phyloP scores from a whole-genome alignment of 148 eudicot genomes.

The Euryodendron excelsum region DNA sequence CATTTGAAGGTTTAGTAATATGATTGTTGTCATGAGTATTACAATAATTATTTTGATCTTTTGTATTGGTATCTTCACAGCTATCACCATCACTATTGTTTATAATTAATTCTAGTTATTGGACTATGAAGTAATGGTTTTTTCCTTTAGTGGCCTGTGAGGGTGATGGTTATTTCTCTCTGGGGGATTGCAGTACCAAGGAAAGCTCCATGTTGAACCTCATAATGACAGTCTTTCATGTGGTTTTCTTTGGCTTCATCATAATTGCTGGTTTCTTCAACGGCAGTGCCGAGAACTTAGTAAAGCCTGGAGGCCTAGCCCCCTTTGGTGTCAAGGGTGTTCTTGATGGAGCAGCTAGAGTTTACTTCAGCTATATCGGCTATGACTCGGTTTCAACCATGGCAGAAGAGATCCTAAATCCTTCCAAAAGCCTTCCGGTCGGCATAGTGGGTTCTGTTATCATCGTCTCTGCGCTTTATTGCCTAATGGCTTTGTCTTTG shows the following conservation, averaged over 20 bases:
- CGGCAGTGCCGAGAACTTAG: conserved; percentile 56
- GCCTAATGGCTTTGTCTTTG: conserved; percentile 70
- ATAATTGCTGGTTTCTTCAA: conserved; percentile 62
- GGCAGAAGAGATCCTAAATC: conserved; percentile 82
- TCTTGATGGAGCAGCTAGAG: conserved; percentile 77
- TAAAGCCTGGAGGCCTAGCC: conserved; percentile 59
- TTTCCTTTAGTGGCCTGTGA: conserved; percentile 15
- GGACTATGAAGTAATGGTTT: neutral
- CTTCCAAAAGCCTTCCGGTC: conserved; percentile 59
- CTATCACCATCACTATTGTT: neutral
- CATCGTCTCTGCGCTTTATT: conserved; percentile 61
- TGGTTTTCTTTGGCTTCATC: conserved; percentile 64
- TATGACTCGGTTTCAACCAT: conserved; percentile 89
- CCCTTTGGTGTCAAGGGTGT: conserved; percentile 77
- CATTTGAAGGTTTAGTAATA: neutral
- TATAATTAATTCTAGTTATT: conserved; percentile 6
- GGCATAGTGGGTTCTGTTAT: conserved; percentile 86
- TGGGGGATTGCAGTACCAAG: conserved; percentile 55
- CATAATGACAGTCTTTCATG: conserved; percentile 63
- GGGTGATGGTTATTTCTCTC: conserved; percentile 7
- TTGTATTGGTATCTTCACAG: neutral
- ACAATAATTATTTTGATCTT: neutral
- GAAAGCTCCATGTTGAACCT: conserved; percentile 74
- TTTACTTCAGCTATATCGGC: conserved; percentile 80
- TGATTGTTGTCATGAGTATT: neutral